These are phyloP conservation scores for Geotrichum citri-aurantii DNA, from an alignment of 1,139 yeast species.

Conservation along the genomic window DNA sequence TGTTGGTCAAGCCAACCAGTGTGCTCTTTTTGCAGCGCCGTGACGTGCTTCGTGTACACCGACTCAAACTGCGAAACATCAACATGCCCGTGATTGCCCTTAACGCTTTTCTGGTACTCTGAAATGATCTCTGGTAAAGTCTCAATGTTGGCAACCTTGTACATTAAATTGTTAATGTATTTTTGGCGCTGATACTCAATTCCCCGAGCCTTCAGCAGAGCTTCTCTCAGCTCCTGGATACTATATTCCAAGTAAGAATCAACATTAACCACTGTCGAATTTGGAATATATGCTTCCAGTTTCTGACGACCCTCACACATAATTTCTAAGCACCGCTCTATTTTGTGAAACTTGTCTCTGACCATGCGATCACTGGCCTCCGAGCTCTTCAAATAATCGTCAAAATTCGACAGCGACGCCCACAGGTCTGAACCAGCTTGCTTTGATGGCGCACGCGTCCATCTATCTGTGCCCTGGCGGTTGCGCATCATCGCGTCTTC, in stretches of 20 bases:
- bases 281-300: slow-evolving; percentile 48
- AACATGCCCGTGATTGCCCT: slow-evolving; percentile 24
- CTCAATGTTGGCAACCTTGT: slow-evolving; percentile 31
- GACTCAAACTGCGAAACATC: slow-evolving; percentile 33
- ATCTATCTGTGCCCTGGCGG: slow-evolving; percentile 45
- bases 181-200: slow-evolving; percentile 27
- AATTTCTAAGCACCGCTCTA: slow-evolving; percentile 43
- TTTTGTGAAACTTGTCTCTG: slow-evolving; percentile 40
- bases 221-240: slow-evolving; percentile 43
- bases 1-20: slow-evolving; percentile 39
- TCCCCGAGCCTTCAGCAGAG: slow-evolving; percentile 32
- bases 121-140: slow-evolving; percentile 26
- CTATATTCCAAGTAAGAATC: slow-evolving; percentile 40
- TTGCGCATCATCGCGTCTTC: slow-evolving; percentile 52
- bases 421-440: slow-evolving; percentile 32
- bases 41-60: slow-evolving; percentile 28
- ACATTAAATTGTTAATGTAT: slow-evolving; percentile 28
- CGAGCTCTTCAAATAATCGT: slow-evolving; percentile 53
- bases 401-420: slow-evolving; percentile 42
- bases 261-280: slow-evolving; percentile 41
- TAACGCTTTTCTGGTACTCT: slow-evolving; percentile 22
- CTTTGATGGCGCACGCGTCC: slow-evolving; percentile 38
- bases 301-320: slow-evolving; percentile 42
- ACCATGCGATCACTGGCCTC: slow-evolving; percentile 54
- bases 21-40: slow-evolving; percentile 40